Base-by-base conservation (phyloP, 208 protist genomes). In the Acanthamoeba royreba region DNA sequence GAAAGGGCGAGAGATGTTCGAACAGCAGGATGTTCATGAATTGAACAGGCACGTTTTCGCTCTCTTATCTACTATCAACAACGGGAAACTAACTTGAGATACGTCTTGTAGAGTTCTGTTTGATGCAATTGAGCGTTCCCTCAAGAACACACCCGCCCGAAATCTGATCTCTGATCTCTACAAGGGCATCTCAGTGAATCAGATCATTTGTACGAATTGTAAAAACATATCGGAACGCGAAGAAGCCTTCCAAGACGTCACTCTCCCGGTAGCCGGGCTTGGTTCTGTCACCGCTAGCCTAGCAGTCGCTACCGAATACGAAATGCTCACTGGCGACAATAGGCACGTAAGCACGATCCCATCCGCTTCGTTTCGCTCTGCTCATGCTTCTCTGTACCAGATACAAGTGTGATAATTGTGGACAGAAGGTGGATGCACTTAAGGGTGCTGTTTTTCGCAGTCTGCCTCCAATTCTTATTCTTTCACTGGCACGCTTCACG, bases 21-120 rank as follows among this genome's bases (percentile, higher is more conserved):
- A 79, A n/a, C 94, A 95, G 28, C 94, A 95, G 15, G 94, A 95
- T 42, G 86, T 94, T 7, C 91, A 95, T 42, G 90, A 93, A 31
- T 45, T 93, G 38, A 93, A 93, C 43, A 43, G 86, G 86, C 40
- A 17, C 35, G 28, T 77, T 28, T 33, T 77, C 22, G 35, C 11
- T n/a, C 31, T 58, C 17, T 88, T 77, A 28, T 42, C 81, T 88
- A 13, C 22, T 88, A 35, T 88, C 63, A n/a, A 13, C 17, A 28
- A 58, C 17, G 25, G 22, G 22, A 38, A 88, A 28, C 35, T 83
- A 28, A 28, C n/a, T 83, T 83, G 31, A 28, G 52, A 61, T 28
- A 77, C 25, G 11, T 13, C 22, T 15, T 13, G 43, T n/a, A 92
- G 90, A 38, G 90, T 93, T 0, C 66, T 93, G n/a, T 93, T 93